Base-by-base conservation (phyloP, 208 protist genomes). In the Porcisia deanei region DNA sequence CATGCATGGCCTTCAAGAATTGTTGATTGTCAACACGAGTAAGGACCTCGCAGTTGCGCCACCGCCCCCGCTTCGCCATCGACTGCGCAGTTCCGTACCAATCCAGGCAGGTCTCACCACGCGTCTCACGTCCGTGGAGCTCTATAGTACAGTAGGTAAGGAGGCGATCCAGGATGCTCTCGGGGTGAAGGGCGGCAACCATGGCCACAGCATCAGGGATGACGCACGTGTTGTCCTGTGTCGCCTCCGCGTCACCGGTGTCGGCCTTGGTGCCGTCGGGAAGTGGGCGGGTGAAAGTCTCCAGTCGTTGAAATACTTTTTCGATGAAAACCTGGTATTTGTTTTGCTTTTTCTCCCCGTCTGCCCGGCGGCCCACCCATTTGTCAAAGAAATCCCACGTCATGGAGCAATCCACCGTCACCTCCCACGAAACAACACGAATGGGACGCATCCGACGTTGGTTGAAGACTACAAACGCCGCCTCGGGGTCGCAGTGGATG, bases 1-100 rank as follows among this genome's bases (percentile, higher is more conserved):
- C 30, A 45, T 79, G 39, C 86, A 95, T 92, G 43, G 49, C 66
- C 18, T 53, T n/a, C 16, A 71, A n/a, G 66, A 71, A 71, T 6
- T 45, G 66, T 10, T 34, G 25, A 37, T 71, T 71, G 22, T 71
- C 66, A 30, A 71, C 66, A 57, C 77, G 45, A 34, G 88, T 92
- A 53, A 93, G 75, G 7, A 95, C 69, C 53, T 86, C 72, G 72
- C 89, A 94, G 83, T 95, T 95, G 71, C 86, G 83, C 87, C 87
- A 92, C 3, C 91, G 91, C 16, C 88, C 88, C 39, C 85, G 86
- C 79, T 94, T 95, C n/a, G 81, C 82, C 91, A 95, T 96, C 12
- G 89, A 96, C 75, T 92, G 80, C 73, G 93, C 88, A n/a, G 91
- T 96, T 37, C 91, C 91, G 75, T 94, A 96, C 91, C 91, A 94